These are phyloP conservation scores for Trichocladium uniseriatum DNA, from an alignment of 495 filamentous ascomycete genomes.

Conservation along the genomic window DNA sequence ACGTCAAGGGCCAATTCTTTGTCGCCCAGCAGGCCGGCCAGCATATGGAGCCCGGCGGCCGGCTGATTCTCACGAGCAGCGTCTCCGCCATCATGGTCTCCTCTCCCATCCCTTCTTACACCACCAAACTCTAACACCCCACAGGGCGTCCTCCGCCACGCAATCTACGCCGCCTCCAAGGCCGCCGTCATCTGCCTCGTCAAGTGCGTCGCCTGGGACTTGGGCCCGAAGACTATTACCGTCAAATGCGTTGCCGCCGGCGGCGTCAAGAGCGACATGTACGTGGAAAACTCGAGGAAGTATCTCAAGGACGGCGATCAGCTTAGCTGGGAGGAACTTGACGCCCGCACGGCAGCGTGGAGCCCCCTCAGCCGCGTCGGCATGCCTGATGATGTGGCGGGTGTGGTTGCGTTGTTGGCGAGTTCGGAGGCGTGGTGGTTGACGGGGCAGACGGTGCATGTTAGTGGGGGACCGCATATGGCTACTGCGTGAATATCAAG, in stretches of 20 bases:
- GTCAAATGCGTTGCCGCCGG: constrained; percentile 70
- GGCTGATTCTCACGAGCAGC: constrained; percentile 2
- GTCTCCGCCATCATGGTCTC: background rate
- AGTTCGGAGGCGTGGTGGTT: constrained; percentile 3
- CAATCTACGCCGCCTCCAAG: constrained; percentile 36
- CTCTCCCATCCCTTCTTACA: background rate
- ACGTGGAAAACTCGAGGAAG: constrained; percentile 2
- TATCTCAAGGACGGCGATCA: constrained; percentile 1
- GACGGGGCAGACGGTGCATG: constrained; percentile 7
- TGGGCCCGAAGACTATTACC: constrained; percentile 61
- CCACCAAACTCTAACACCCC: background rate
- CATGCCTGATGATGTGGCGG: constrained; percentile 4
- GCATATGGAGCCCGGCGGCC: background rate
- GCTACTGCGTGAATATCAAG: background rate
- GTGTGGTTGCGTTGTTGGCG: constrained; percentile 1
- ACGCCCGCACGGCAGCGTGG: background rate
- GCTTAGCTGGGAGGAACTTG: background rate
- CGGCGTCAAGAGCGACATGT: constrained; percentile 76
- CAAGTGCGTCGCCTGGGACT: constrained; percentile 63
- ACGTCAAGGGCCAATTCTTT: constrained; percentile 7
- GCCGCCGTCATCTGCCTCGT: constrained; percentile 72
- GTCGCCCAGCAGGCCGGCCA: constrained; percentile 1
- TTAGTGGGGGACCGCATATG: constrained; percentile 5
- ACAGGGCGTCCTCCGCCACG: constrained; percentile 2
- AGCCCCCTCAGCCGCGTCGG: background rate